Conservation (phyloP, 1,139 yeast genomes). For the Chernovozyma aurita region DNA sequence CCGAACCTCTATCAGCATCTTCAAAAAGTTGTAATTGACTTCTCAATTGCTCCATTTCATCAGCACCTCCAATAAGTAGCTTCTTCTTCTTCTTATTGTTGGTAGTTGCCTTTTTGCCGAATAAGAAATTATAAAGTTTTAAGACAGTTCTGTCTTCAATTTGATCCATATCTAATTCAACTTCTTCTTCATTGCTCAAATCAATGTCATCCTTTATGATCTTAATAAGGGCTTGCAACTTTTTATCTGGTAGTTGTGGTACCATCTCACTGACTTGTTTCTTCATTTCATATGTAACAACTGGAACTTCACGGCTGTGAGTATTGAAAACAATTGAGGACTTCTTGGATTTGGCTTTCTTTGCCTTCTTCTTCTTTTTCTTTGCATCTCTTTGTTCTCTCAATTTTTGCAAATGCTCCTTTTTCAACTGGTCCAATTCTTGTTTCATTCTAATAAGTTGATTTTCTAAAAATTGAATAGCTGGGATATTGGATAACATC, state of each 20-base stretch:
- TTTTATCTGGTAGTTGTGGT: constrained; percentile 71
- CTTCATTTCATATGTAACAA: constrained; percentile 93
- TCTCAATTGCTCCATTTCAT: constrained; percentile 80
- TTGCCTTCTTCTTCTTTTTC: constrained; percentile 40
- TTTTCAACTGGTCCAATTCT: constrained; percentile 78
- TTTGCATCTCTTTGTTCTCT: constrained; percentile 40
- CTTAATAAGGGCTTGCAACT: constrained; percentile 76
- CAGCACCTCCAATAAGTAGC: constrained; percentile 62
- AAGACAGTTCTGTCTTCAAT: constrained; percentile 80
- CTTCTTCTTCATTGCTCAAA: constrained; percentile 72
- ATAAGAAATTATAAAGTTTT: constrained; percentile 76
- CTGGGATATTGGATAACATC: constrained; percentile 71
- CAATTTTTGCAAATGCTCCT: constrained; percentile 58
- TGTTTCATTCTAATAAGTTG: constrained; percentile 82
- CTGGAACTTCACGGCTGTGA: constrained; percentile 21
- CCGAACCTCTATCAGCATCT: constrained; percentile 28
- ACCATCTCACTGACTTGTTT: constrained; percentile 87
- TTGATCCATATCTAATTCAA: constrained; percentile 93
- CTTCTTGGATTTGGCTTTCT: constrained; percentile 8
- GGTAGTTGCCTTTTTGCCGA: constrained; percentile 49
- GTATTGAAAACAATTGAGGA: constrained; percentile 8
- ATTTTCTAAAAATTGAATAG: constrained; percentile 82
- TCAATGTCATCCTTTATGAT: constrained; percentile 86
- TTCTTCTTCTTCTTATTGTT: constrained; percentile 40
- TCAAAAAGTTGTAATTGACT: constrained; percentile 79